Evolutionary conservation across 2,329 filamentous ascomycete genomes (phyloP), one percentile per base, ranked within the genome.

Genomic region (Claviceps fusiformis): DNA sequence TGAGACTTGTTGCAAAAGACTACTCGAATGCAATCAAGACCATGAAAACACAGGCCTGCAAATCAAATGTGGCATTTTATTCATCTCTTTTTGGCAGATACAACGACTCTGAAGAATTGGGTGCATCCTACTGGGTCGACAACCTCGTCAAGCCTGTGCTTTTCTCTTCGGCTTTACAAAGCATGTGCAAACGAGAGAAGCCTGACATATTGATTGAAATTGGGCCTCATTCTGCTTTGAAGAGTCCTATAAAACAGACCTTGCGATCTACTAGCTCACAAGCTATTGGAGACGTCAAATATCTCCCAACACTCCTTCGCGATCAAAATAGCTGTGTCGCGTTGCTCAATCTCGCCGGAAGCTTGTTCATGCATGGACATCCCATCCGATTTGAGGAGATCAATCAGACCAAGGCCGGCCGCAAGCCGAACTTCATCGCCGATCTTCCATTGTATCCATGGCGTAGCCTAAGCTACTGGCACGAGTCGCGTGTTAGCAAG

Each of bases 171-270:
- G 62, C 62, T 7, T 50, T 64, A 24, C 49, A 58, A 43, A 62
- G 71, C 37, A 66, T 72, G 1, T 65, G 67, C 29, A 59, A 59
- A 3, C 66, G 53, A 1, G 55, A 53, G 4, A 61, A 61, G 49
- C 64, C 64, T 2, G 62, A 65, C 17, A 31, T 64, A 9, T 44
- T 66, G 45, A 53, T 78, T 13, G 76, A 79, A 59, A 61, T 78
- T 9, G 76, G 76, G 0, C 75, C 76, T 0, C 75, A 78, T 59
- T 68, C 74, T 5, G 75, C 74, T 2, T 67, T 79, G 2, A 70
- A 74, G 51, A 75, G 76, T 0, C 76, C 76, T 0, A 68, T 78
- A 55, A 74, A 76, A 62, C 74, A 78, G 63, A 76, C 76, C 17
- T 62, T 78, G 33, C 75, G 77, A 59, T 64, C 64, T 1, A 68